Evolutionary conservation across 2,329 filamentous ascomycete species (phyloP).

Genomic region (Aspergillus proliferans): DNA sequence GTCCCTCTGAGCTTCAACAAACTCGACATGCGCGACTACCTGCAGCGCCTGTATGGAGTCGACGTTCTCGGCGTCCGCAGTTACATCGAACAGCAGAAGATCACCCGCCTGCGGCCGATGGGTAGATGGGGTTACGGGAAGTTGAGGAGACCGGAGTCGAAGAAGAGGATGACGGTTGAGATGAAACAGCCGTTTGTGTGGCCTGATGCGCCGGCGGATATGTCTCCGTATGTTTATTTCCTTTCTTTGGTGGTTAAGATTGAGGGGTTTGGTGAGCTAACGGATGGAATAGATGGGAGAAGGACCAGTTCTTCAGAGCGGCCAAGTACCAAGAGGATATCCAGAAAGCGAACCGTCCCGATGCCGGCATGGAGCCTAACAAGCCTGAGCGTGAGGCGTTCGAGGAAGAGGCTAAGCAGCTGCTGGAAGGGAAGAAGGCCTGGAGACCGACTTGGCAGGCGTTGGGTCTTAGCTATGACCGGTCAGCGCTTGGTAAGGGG

Average conservation of each 20-base stretch:
- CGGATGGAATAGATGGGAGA: constrained; percentile 50
- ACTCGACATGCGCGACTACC: constrained; percentile 91
- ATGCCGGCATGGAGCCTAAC: constrained; percentile 31
- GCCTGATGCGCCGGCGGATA: constrained; percentile 63
- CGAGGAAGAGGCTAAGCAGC: constrained; percentile 55
- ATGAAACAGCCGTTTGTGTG: constrained; percentile 82
- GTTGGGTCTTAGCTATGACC: constrained; percentile 34
- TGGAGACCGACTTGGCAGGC: constrained; percentile 53
- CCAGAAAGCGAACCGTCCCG: constrained; percentile 29
- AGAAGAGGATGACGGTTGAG: constrained; percentile 94
- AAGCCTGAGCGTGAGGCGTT: constrained; percentile 42
- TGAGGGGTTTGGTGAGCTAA: constrained; percentile 6
- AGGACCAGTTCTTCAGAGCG: constrained; percentile 51
- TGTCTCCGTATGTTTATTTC: constrained; percentile 46
- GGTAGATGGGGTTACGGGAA: constrained; percentile 44
- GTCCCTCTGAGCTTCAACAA: constrained; percentile 93
- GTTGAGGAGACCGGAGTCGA: constrained; percentile 63
- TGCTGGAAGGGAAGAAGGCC: constrained; percentile 55
- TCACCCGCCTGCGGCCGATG: constrained; percentile 41
- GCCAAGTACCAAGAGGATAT: constrained; percentile 42
- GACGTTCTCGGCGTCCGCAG: constrained; percentile 68
- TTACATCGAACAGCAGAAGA: constrained; percentile 65
- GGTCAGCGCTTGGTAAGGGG: constrained; percentile 16
- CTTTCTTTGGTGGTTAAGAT: not conserved
- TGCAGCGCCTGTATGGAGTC: constrained; percentile 78